phyloP scores from a whole-genome alignment of 352 stramenopile genomes.

The Phytophthora tentaculata region DNA sequence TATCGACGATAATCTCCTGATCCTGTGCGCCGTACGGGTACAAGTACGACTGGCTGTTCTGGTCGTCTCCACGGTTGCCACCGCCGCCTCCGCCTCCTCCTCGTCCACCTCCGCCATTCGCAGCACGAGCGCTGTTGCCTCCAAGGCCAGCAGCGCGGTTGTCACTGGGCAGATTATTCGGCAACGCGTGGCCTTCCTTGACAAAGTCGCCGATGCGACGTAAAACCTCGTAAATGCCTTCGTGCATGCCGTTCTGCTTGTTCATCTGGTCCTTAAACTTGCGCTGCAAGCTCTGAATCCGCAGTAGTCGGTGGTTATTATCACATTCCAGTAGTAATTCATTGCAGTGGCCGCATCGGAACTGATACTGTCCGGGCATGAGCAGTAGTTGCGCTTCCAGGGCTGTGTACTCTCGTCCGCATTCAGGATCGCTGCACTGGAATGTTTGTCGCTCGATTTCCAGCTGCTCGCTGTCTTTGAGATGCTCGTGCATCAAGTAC shows the following conservation, averaged over 20 bases:
- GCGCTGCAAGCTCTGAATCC: conserved; percentile 77
- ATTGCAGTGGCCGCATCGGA: conserved; percentile 89
- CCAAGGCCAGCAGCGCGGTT: conserved; percentile 83
- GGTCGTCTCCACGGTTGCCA: conserved; percentile 48
- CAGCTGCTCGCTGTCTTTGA: conserved; percentile 87
- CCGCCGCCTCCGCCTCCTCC: conserved; percentile 46
- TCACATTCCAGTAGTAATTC: conserved; percentile 86
- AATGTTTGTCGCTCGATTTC: conserved; percentile 91
- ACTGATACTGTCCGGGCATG: conserved; percentile 84
- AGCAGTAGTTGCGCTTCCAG: conserved; percentile 84
- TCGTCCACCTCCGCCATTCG: conserved; percentile 44
- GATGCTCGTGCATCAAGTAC: conserved; percentile 87
- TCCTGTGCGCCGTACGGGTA: conserved; percentile 81
- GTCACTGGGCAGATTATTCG: conserved; percentile 86
- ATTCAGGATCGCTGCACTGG: conserved; percentile 86
- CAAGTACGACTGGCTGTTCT: conserved; percentile 84
- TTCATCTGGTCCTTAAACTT: conserved; percentile 93
- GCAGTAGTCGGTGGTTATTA: conserved; percentile 84
- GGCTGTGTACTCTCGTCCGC: conserved; percentile 87
- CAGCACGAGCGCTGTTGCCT: conserved; percentile 64
- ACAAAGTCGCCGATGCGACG: conserved; percentile 82
- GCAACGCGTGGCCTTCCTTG: conserved; percentile 74
- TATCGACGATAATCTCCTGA: conserved; percentile 90
- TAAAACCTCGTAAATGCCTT: conserved; percentile 87
- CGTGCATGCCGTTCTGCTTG: conserved; percentile 81